Percentiles rank a stretch among this genome's conserved stretches.
These are phyloP conservation scores for Penicillium maclennaniae DNA, from an alignment of 495 filamentous ascomycete genomes.

Conservation along the genomic window DNA sequence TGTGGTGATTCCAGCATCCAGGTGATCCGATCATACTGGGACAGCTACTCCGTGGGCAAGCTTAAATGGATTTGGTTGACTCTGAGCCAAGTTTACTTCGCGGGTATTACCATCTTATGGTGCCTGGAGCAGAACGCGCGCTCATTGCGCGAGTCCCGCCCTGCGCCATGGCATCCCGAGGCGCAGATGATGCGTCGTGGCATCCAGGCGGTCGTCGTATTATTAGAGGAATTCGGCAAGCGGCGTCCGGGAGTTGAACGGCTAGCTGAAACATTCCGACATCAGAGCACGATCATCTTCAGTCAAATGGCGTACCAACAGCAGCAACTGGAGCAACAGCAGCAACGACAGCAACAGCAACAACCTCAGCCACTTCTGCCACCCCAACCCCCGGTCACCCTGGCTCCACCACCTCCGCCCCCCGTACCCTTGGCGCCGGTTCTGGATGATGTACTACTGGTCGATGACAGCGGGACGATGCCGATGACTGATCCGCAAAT, in stretches of 20 bases:
- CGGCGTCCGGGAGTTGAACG: conserved; percentile 46
- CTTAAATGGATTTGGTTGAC: conserved; percentile 56
- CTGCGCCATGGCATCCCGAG: conserved; percentile 41
- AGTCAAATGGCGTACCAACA: conserved; percentile 42
- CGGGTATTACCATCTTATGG: conserved; percentile 49
- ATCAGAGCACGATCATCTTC: conserved; percentile 46
- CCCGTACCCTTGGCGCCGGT: conserved; percentile 42
- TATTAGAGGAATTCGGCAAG: conserved; percentile 48
- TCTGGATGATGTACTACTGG: conserved; percentile 40
- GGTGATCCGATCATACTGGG: conserved; percentile 49
- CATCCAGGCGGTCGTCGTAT: conserved; percentile 44
- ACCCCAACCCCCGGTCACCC: conserved; percentile 17
- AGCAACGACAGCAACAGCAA: conserved; percentile 17
- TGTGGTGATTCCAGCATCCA: conserved; percentile 49
- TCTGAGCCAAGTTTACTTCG: conserved; percentile 50
- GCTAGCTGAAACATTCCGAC: conserved; percentile 42
- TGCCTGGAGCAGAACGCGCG: conserved; percentile 46
- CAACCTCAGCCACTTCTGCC: conserved; percentile 24
- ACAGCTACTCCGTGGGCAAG: conserved; percentile 46
- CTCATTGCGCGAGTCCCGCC: conserved; percentile 36
- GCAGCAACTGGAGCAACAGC: conserved; percentile 26
- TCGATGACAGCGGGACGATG: conserved; percentile 32
- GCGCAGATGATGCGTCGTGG: conserved; percentile 45
- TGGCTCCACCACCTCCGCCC: conserved; percentile 27
- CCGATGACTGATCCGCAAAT: conserved; percentile 41